phyloP scores from a whole-genome alignment of 345 rosid genomes.

The Linum trigynum region DNA sequence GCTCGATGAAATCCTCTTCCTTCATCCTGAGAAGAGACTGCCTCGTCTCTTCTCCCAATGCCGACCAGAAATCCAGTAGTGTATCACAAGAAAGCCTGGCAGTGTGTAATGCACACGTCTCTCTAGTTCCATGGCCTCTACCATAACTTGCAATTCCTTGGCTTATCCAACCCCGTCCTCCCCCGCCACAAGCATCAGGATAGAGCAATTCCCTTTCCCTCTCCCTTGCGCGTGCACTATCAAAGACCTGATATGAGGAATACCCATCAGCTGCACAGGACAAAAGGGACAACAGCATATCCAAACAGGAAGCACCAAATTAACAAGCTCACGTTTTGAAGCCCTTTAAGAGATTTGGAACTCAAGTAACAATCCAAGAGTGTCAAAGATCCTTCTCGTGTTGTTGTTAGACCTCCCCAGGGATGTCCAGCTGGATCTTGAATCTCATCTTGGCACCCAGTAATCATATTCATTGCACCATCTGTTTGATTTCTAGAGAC shows the following conservation, averaged over 20 bases:
- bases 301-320: not conserved
- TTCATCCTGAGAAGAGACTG: constrained; percentile 85
- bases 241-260: constrained; percentile 59
- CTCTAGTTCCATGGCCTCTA: constrained; percentile 84
- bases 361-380: constrained; percentile 69
- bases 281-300: not conserved
- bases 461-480: constrained; percentile 26
- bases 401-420: constrained; percentile 89
- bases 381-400: constrained; percentile 70
- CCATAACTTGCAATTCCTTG: constrained; percentile 77
- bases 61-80: constrained; percentile 89
- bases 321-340: constrained; percentile 59
- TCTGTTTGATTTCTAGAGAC: constrained; percentile 29
- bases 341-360: constrained; percentile 57
- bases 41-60: constrained; percentile 77
- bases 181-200: constrained; percentile 99
- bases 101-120: constrained; percentile 87
- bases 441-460: constrained; percentile 44
- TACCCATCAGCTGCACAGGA: constrained; percentile 30
- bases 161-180: constrained; percentile 96
- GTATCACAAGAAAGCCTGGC: constrained; percentile 90
- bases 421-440: constrained; percentile 77
- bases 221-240: constrained; percentile 86
- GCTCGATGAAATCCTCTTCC: constrained; percentile 96
- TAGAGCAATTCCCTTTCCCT: constrained; percentile 84